phyloP scores from a whole-genome alignment of 192 early-diverging fungal genomes.

The Irineochytrium annulatum region DNA sequence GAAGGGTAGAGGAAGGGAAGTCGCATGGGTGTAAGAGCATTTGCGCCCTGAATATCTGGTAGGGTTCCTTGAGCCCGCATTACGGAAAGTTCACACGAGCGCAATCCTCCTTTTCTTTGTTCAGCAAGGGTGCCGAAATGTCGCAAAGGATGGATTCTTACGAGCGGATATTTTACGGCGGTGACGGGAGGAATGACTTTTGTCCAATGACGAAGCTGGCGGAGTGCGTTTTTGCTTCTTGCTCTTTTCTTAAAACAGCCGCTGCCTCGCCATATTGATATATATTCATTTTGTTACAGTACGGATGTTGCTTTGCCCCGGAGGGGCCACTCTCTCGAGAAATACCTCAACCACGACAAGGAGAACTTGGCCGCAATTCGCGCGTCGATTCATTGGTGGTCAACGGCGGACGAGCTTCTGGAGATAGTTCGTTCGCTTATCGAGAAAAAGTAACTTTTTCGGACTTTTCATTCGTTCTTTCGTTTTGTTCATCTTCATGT shows the following conservation, averaged over 20 bases:
- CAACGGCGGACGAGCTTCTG: slow-evolving; percentile 14
- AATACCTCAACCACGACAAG: slow-evolving; percentile 2
- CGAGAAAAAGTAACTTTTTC: no score
- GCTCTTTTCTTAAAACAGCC: neutral
- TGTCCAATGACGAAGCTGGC: slow-evolving; percentile 34
- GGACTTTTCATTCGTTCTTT: no score
- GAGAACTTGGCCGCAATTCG: slow-evolving; percentile 5
- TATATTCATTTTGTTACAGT: neutral
- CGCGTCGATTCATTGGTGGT: slow-evolving; percentile 20
- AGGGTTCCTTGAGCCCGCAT: slow-evolving; percentile 14
- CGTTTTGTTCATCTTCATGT: no score
- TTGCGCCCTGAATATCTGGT: slow-evolving; percentile 36
- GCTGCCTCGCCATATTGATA: no score
- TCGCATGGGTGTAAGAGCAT: slow-evolving; percentile 25
- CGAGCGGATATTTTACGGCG: slow-evolving; percentile 27
- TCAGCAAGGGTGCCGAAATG: slow-evolving; percentile 7
- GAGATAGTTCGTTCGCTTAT: no score
- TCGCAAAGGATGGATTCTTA: slow-evolving; percentile 13
- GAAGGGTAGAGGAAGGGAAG: slow-evolving; percentile 4
- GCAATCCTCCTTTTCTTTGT: neutral
- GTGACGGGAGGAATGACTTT: slow-evolving; percentile 40
- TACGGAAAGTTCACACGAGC: neutral
- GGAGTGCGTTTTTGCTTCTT: neutral
- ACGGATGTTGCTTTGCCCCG: slow-evolving; percentile 17
- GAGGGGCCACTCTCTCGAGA: slow-evolving; percentile 19